Conservation (phyloP, 805 yeast genomes). For the Lachancea nothofagi region DNA sequence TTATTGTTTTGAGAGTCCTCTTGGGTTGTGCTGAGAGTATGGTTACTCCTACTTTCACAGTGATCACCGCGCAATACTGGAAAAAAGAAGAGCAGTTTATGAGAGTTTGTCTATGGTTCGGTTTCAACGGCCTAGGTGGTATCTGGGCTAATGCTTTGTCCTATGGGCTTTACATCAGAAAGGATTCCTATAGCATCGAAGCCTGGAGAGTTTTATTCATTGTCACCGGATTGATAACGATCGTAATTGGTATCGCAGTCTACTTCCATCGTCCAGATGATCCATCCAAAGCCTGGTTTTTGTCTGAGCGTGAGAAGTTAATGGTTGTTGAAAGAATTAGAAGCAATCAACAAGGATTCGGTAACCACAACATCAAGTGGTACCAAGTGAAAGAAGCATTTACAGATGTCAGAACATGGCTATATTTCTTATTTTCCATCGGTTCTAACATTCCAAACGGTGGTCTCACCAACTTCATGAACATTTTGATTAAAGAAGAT, state of each 20-base stretch:
- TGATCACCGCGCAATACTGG: conserved; percentile 52
- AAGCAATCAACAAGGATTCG: conserved; percentile 48
- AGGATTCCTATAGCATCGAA: conserved; percentile 33
- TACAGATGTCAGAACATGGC: conserved; percentile 43
- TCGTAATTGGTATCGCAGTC: conserved; percentile 41
- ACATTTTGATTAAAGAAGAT: conserved; percentile 36
- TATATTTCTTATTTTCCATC: conserved; percentile 35
- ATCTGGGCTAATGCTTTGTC: conserved; percentile 47
- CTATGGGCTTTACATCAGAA: conserved; percentile 40
- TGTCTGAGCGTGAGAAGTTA: conserved; percentile 40
- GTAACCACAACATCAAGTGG: conserved; percentile 46
- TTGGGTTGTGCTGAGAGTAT: conserved; percentile 45
- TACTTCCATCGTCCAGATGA: conserved; percentile 45
- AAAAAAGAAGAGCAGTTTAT: conserved; percentile 37
- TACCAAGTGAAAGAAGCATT: conserved; percentile 46
- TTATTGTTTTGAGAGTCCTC: conserved; percentile 39
- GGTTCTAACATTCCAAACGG: conserved; percentile 44
- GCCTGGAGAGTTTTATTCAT: conserved; percentile 57
- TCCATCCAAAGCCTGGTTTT: conserved; percentile 44
- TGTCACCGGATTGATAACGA: conserved; percentile 50
- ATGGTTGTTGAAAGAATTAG: conserved; percentile 45
- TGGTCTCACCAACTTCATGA: conserved; percentile 42
- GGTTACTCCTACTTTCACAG: conserved; percentile 48
- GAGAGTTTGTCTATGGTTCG: conserved; percentile 38
- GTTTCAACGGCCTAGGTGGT: conserved; percentile 38